Base-by-base conservation (phyloP, 2,329 filamentous ascomycete genomes). In the Ceratocystis albifundus region DNA sequence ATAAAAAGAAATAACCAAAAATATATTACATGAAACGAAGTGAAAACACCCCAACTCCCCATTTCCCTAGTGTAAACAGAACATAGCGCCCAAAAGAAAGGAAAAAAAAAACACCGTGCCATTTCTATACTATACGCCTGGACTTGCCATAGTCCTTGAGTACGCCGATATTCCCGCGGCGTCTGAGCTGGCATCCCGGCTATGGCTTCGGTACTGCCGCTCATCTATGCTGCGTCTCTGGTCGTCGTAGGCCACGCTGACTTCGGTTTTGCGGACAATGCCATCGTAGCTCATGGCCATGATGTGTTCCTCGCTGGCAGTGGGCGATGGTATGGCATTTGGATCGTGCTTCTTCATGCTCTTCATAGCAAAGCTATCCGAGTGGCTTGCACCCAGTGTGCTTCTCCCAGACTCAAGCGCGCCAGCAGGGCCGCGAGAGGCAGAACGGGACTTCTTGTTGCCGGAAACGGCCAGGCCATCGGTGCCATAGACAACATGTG, bases 231-330 rank as follows among this genome's bases (percentile, higher is more conserved):
- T 65, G 45, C 45, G 45, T 0, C 44, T 53, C 10, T 67, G 63
- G 22, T 70, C 69, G 36, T 72, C 69, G 12, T 72, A 73, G 1
- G 66, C 64, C 10, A 73, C 67, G 57, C 72, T 68, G 25, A 74
- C 69, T 12, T 76, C 72, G 0, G 72, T 76, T 15, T 74, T 76
- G 10, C 74, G 71, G 62, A 77, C 69, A 44, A 77, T 77, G 44
- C 75, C 75, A 61, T 76, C 74, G 68, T 76, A 74, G 2, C 74
- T 74, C 4, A 32, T 30, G 5, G 28, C 45, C 72, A 76, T 75
- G 50, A 76, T 76, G 67, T 76, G 74, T 69, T 76, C 75, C 68
- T 76, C 73, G 17, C 72, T 75, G 1, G 71, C 72, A 4, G 71
- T 73, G 1, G 75, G 73, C 57, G 74, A 75, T 20, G 70, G 69